A percentile compares a stretch with the other conserved stretches of the same genome.
These are phyloP conservation scores for Conticribra guillardii DNA, from an alignment of 108 stramenopile species.

Conservation along the genomic window DNA sequence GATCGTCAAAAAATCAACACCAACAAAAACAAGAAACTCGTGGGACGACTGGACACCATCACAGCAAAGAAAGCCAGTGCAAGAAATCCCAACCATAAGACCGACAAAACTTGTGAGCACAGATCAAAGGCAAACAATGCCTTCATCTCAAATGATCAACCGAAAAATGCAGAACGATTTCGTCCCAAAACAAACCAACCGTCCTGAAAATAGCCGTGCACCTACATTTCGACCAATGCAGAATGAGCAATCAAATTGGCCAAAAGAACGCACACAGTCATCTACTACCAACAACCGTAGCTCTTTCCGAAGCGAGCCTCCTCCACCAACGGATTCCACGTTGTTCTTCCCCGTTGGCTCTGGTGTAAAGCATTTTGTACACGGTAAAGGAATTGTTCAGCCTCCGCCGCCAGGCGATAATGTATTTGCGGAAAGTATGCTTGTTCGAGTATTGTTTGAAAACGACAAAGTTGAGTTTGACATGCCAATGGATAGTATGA, in stretches of 20 bases:
- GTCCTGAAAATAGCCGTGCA: too few species aligned
- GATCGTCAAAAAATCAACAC: slow-evolving; percentile 3
- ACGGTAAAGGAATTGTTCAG: slow-evolving; percentile 72
- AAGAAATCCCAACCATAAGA: background rate
- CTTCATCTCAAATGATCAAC: too few species aligned
- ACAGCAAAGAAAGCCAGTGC: slow-evolving; percentile 6
- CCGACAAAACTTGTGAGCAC: too few species aligned
- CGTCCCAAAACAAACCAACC: too few species aligned
- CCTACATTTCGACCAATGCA: background rate
- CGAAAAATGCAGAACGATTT: too few species aligned
- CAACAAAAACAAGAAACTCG: slow-evolving; percentile 8
- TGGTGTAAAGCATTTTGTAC: slow-evolving; percentile 57
- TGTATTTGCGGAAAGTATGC: slow-evolving; percentile 47
- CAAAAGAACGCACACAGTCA: slow-evolving; percentile 1
- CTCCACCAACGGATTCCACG: slow-evolving; percentile 61
- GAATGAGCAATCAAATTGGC: background rate
- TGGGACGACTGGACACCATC: slow-evolving; percentile 45
- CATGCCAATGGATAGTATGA: slow-evolving; percentile 32
- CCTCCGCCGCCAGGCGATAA: slow-evolving; percentile 48
- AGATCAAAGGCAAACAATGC: too few species aligned
- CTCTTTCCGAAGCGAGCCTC: slow-evolving; percentile 18
- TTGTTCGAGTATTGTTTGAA: slow-evolving; percentile 40
- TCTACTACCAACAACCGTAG: background rate
- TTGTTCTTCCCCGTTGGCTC: slow-evolving; percentile 79
- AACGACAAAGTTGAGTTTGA: slow-evolving; percentile 23